Base-by-base conservation (phyloP, 129 eudicot species). In the Ambrosia trifida region DNA sequence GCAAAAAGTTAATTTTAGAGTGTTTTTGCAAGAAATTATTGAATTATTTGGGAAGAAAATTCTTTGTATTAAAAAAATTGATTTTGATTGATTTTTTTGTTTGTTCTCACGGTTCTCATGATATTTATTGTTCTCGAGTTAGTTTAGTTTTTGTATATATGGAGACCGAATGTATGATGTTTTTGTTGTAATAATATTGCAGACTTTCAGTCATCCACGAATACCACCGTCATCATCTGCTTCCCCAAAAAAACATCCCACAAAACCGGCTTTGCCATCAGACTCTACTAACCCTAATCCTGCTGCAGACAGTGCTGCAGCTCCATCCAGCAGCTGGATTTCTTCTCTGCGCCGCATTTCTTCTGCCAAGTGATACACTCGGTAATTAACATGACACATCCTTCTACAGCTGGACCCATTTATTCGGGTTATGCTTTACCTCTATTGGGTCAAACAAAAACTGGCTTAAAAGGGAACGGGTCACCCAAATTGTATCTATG, bases 311-410 rank as follows among this genome's bases (percentile, higher is more conserved):
- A 85, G 47, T 30, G 50, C 78, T 19, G 50, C 78, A 19, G 99
- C 86, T 78, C 87, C 90, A 70, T 85, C 96, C 47, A 86, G 96
- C 81, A 86, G 90, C 83, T 94, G 97, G 99, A 90, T 87, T 45
- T 84, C 99, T 8, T 86, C 99, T 66, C 66, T 90, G 73, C 96
- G 88, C 32, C 96, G 97, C 49, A 87, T 94, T 50, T 94, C 99
- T 64, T 94, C 97, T 11, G 80, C 98, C 47, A 93, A 93, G 83
- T 93, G 82, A 89, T 69, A 20, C 57, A 41, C 44, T 35, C 56
- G 85, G 91, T 84, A 70, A 72, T 59, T 69, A 18, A 54, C 76
- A 44, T 63, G 14, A 43, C 36, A 44, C 24, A 51, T 75, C 32
- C 57, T 10, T 43, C 46, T 16, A 49, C 19, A 49, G 56, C 9